phyloP scores from a whole-genome alignment of 2,329 filamentous ascomycete species.

The Achaetomium macrosporum region DNA sequence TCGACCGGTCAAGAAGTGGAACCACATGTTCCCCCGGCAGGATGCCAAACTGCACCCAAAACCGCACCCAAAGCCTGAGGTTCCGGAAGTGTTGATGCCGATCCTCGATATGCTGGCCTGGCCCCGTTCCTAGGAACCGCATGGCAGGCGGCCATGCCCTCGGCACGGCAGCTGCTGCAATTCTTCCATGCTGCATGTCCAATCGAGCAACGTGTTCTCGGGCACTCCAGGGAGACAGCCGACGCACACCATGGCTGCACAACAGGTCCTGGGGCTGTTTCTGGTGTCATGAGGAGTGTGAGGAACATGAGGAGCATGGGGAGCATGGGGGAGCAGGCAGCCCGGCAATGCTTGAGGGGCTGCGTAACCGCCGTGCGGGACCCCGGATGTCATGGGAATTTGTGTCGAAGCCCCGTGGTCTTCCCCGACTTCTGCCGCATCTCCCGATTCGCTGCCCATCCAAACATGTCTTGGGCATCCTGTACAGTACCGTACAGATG shows the following conservation, averaged over 20 bases:
- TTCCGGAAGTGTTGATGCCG: slow-evolving; percentile 11
- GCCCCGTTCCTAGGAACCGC: slow-evolving; percentile 7
- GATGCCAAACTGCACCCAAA: not conserved
- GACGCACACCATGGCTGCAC: slow-evolving; percentile 12
- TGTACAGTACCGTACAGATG: slow-evolving; percentile 2
- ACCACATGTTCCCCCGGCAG: not conserved
- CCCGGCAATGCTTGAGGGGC: not conserved
- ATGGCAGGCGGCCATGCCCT: slow-evolving; percentile 4
- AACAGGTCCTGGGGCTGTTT: not conserved
- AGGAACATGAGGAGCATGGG: too few relatives aligned
- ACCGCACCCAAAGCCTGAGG: not conserved
- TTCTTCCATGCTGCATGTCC: not conserved
- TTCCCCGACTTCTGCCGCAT: slow-evolving; percentile 11
- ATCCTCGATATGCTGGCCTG: slow-evolving; percentile 7
- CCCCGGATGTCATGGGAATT: not conserved
- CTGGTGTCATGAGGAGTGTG: not conserved
- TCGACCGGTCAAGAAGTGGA: slow-evolving; percentile 15
- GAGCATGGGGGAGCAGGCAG: not conserved
- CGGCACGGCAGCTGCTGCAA: slow-evolving; percentile 8
- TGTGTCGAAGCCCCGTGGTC: slow-evolving; percentile 1
- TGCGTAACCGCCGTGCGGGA: not conserved
- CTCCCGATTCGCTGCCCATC: slow-evolving; percentile 12
- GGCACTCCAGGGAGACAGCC: slow-evolving; percentile 4
- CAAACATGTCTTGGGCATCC: not conserved
- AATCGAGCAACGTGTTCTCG: slow-evolving; percentile 13